phyloP scores from a whole-genome alignment of 108 stramenopile genomes.

The Hondaea fermentalgiana region DNA sequence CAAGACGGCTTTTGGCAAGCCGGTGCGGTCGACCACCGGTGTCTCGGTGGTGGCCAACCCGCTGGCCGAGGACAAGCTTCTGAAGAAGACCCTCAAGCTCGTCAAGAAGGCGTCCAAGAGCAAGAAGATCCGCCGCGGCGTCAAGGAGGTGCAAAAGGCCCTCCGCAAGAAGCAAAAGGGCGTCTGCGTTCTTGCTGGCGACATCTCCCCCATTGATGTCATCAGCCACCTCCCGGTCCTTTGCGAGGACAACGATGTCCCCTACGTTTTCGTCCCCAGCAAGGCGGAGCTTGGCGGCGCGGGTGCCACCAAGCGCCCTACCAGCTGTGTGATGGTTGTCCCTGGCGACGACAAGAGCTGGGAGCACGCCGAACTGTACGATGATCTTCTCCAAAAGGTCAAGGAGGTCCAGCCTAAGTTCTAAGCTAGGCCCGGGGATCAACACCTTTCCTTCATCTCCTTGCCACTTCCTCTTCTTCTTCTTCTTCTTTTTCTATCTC shows the following conservation, averaged over 20 bases:
- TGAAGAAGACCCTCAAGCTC: constrained; percentile 88
- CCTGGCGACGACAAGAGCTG: constrained; percentile 61
- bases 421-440: too few relatives aligned
- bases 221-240: constrained; percentile 83
- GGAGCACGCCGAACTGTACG: constrained; percentile 74
- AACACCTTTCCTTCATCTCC: too few relatives aligned
- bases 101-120: constrained; percentile 70
- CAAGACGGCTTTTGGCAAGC: constrained; percentile 38
- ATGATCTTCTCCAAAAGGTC: constrained; percentile 30
- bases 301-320: constrained; percentile 91
- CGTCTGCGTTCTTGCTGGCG: constrained; percentile 85
- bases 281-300: constrained; percentile 94
- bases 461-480: too few relatives aligned
- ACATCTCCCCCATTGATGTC: constrained; percentile 94
- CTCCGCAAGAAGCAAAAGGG: constrained; percentile 89
- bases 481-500: too few relatives aligned
- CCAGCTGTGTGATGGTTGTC: constrained; percentile 79
- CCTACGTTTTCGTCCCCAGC: constrained; percentile 90
- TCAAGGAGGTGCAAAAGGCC: constrained; percentile 97
- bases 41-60: constrained; percentile 82
- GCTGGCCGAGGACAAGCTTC: constrained; percentile 86
- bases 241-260: constrained; percentile 80
- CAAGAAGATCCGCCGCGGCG: constrained; percentile 28
- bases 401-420: background rate
- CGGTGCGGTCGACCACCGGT: background rate